Conservation (phyloP, 2,329 filamentous ascomycete genomes). For the Didymella sp. region DNA sequence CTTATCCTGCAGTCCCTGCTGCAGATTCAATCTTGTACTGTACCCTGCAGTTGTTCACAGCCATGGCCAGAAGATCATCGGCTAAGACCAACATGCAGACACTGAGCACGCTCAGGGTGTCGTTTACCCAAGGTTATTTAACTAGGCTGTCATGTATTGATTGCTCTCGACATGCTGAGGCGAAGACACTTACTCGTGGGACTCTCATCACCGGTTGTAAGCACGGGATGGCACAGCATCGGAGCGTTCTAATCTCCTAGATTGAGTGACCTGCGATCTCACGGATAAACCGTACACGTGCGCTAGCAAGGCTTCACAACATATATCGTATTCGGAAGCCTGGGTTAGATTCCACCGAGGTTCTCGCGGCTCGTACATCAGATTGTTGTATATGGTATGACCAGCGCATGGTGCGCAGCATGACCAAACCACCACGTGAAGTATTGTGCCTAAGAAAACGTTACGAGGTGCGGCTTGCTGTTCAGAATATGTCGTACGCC, state of each 20-base stretch:
- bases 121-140: not conserved
- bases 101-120: slow-evolving; percentile 5
- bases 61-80: slow-evolving; percentile 19
- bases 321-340: slow-evolving; percentile 16
- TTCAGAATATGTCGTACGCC: slow-evolving; percentile 5
- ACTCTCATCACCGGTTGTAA: slow-evolving; percentile 1
- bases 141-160: slow-evolving; percentile 4
- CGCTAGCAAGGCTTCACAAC: slow-evolving; percentile 19
- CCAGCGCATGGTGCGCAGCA: slow-evolving; percentile 12
- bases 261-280: slow-evolving; percentile 5
- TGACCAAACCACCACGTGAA: slow-evolving; percentile 21
- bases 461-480: slow-evolving; percentile 16
- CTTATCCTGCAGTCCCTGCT: slow-evolving; percentile 1
- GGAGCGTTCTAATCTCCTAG: slow-evolving; percentile 11
- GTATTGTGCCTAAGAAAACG: slow-evolving; percentile 12
- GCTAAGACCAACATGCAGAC: slow-evolving; percentile 6
- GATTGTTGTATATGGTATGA: slow-evolving; percentile 19
- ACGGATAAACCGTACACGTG: slow-evolving; percentile 10
- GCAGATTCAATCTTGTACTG: slow-evolving; percentile 1
- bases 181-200: not conserved
- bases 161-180: not conserved
- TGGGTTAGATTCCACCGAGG: slow-evolving; percentile 15
- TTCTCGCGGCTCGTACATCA: slow-evolving; percentile 11
- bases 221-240: slow-evolving; percentile 12
- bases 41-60: slow-evolving; percentile 23